Evolutionary conservation across 2,329 filamentous ascomycete species (phyloP), one percentile per base, ranked within the genome.

Genomic region (Botrytis aclada): DNA sequence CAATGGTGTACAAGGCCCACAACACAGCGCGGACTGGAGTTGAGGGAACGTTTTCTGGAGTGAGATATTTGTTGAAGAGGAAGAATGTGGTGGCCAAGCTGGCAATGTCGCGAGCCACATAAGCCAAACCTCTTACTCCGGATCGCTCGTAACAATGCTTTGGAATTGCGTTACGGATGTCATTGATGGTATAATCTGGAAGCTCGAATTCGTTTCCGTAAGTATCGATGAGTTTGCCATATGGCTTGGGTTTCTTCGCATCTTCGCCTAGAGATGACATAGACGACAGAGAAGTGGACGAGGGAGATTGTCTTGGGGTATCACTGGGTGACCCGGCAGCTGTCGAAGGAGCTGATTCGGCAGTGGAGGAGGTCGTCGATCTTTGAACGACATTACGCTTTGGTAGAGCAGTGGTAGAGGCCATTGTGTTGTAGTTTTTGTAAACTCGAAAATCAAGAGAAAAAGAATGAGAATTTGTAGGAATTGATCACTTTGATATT

Each of bases 91-190:
- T 84, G 62, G 87, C 91, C 54, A 98, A 85, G 78, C 87, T 89
- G 77, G 85, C 83, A 63, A 97, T 82, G 83, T 99, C 96, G 75
- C 95, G 91, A 80, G 90, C 88, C 79, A 98, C 95, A 84, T 98
- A 98, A 80, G 82, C 84, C 81, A 98, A 86, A 77, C 95, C 92
- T 77, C 85, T 89, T 77, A 89, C 82, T 75, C 89, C 93, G 64
- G 93, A 97, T 75, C 96, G 92, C 86, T 98, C 88, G 83, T 92
- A 98, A 88, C 96, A 99, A 88, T 98, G 96, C 84, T 95, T 94
- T 77, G 96, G 96, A 78, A 99, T 99, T 82, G 96, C 96, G 84
- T 97, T 93, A 80, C 94, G 92, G 82, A 99, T 95, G 82, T 99
- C 89, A 87, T 97, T 97, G 88, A 99, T 97, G 81, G 94, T 97